Percentiles rank a stretch among this genome's conserved stretches.
Conservation (phyloP, 352 stramenopile genomes). For the Phytophthora vignae region DNA sequence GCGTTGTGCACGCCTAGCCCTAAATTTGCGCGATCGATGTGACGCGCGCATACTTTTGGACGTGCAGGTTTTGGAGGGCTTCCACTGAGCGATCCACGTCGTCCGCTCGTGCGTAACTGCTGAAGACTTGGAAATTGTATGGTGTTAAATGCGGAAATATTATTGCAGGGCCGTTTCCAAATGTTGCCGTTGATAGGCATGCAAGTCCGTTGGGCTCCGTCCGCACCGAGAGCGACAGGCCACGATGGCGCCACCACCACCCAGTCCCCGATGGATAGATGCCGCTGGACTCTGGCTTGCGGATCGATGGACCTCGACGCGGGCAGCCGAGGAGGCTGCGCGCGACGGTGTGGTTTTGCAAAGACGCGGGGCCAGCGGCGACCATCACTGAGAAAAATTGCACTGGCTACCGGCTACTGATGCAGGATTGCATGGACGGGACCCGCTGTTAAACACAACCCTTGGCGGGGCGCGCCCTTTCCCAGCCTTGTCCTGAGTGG, state of each 20-base stretch:
- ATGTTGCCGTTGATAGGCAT: slow-evolving; percentile 8
- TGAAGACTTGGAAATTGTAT: not conserved
- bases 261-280: not conserved
- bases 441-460: slow-evolving; percentile 28
- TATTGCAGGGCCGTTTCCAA: not conserved
- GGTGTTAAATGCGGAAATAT: slow-evolving; percentile 23
- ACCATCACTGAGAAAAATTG: not conserved
- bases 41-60: too few relatives aligned
- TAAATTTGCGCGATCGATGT: too few relatives aligned
- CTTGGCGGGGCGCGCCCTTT: slow-evolving; percentile 30
- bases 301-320: slow-evolving; percentile 1
- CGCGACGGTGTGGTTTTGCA: slow-evolving; percentile 9
- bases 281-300: not conserved
- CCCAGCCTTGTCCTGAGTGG: slow-evolving; percentile 41
- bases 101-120: slow-evolving; percentile 15
- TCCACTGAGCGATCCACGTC: slow-evolving; percentile 5
- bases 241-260: slow-evolving; percentile 3
- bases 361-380: slow-evolving; percentile 20
- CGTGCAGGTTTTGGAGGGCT: too few relatives aligned
- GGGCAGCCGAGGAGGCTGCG: not conserved
- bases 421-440: slow-evolving; percentile 27
- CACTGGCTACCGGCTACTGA: slow-evolving; percentile 26
- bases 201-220: slow-evolving; percentile 17
- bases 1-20: too few relatives aligned
- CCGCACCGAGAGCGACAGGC: slow-evolving; percentile 31